Evolutionary conservation across 139 green algal genomes (phyloP), one percentile per base, ranked within the genome.

Genomic region (Closterium sp.): DNA sequence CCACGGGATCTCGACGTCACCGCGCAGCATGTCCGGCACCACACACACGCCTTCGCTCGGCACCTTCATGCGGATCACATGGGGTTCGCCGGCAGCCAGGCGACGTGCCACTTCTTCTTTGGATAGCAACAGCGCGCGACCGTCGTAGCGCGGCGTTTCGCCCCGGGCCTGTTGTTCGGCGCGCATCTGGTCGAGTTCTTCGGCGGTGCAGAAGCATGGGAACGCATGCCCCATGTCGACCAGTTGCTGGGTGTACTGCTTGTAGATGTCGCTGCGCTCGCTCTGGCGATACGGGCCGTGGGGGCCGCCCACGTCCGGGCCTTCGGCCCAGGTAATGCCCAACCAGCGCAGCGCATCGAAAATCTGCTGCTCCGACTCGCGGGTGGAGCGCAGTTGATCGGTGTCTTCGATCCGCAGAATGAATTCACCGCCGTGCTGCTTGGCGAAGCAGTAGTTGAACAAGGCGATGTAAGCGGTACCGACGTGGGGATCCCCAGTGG

Each of bases 141-240:
- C n/a, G 28, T 87, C 12, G 28, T 34, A 87, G 30, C 19, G 64
- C 64, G 64, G 64, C 64, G 64, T 16, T 32, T 19, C 21, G 21
- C 32, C 32, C 28, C 32, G 8, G 12, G 83, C 83, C 21, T 10
- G 30, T 34, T 30, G 8, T 30, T 87, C 16, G 21, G 83, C 83
- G 8, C 83, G 83, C 83, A 87, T 34, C 21, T 30, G 23, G n/a
- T n/a, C n/a, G n/a, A n/a, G n/a, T n/a, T n/a, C 81, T 83, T 99
- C 97, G 84, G 99, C 97, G 4, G 96, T 99, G 97, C 98, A 99
- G 96, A 99, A 99, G 96, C 97, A 99, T 84, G 96, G 96, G 95
- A 99, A 99, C 28, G 96, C 98, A 84, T 96, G 64, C 34, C 97
- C 97, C 34, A 92, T 64, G 36, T 94, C 93, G 32, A 99, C 96